Evolutionary conservation across 176 grass and related monocot genomes (phyloP).

Genomic region (Zea luxurians): DNA sequence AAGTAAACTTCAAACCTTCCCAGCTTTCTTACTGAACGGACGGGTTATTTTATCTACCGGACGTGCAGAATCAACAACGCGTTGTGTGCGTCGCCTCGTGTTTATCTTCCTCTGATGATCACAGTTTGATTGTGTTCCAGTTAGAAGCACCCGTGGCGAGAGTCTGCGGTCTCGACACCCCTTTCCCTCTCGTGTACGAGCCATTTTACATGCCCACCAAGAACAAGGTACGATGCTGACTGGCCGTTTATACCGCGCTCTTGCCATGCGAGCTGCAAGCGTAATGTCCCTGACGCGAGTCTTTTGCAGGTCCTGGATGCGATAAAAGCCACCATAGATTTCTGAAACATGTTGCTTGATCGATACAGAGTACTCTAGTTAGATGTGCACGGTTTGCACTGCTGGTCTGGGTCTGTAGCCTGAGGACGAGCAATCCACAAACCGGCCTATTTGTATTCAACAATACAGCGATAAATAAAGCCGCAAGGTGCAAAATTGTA

Average conservation of each 20-base stretch:
- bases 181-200: slow-evolving; percentile 92
- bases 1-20: slow-evolving; percentile 53
- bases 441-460: not conserved
- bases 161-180: slow-evolving; percentile 86
- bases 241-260: not conserved
- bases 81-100: not conserved
- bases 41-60: not conserved
- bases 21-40: not conserved
- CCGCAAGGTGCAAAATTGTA: not conserved
- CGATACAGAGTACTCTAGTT: not conserved
- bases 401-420: not conserved
- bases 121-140: slow-evolving; percentile 30
- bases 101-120: not conserved
- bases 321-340: slow-evolving; percentile 85
- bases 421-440: not conserved
- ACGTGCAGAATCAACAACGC: not conserved
- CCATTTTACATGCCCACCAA: slow-evolving; percentile 89
- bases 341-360: slow-evolving; percentile 33
- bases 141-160: slow-evolving; percentile 82
- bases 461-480: slow-evolving; percentile 30
- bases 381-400: not conserved
- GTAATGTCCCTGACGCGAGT: not conserved
- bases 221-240: slow-evolving; percentile 62
- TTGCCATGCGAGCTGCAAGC: not conserved
- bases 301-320: slow-evolving; percentile 65